phyloP scores from a whole-genome alignment of 2,329 filamentous ascomycete species.

The Alternaria hordeiaustralica region DNA sequence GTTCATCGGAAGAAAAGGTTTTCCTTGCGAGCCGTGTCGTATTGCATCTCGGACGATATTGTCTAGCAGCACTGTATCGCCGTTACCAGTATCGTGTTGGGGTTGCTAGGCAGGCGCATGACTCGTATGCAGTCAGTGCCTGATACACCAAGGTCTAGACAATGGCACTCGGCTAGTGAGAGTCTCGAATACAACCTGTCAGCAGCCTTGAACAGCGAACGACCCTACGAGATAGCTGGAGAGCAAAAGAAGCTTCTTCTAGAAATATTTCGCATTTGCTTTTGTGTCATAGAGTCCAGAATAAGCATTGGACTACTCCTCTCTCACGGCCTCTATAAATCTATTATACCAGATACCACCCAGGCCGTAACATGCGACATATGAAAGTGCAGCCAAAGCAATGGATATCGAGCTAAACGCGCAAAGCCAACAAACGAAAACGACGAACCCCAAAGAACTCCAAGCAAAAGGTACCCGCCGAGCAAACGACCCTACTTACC shows the following conservation, averaged over 20 bases:
- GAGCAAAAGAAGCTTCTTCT: background rate
- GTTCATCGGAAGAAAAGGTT: slow-evolving; percentile 3
- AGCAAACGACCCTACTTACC: slow-evolving; percentile 22
- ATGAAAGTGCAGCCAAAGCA: background rate
- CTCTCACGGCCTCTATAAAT: background rate
- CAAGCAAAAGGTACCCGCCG: background rate
- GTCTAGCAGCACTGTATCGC: background rate
- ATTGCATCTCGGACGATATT: background rate
- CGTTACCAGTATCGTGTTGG: background rate
- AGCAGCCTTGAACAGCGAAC: background rate
- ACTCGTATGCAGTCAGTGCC: background rate
- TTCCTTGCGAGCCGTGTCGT: background rate
- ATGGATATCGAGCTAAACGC: background rate
- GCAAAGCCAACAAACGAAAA: background rate
- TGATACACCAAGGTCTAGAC: background rate
- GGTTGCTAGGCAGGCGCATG: background rate
- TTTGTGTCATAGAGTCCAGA: background rate
- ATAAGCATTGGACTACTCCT: background rate
- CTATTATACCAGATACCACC: background rate
- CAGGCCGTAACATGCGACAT: background rate
- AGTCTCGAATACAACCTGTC: background rate
- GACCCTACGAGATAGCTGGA: background rate
- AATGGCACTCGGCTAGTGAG: background rate
- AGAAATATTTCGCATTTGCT: background rate
- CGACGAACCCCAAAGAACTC: background rate